phyloP scores from a whole-genome alignment of 192 early-diverging fungal genomes.

The Umbelopsis sp. region DNA sequence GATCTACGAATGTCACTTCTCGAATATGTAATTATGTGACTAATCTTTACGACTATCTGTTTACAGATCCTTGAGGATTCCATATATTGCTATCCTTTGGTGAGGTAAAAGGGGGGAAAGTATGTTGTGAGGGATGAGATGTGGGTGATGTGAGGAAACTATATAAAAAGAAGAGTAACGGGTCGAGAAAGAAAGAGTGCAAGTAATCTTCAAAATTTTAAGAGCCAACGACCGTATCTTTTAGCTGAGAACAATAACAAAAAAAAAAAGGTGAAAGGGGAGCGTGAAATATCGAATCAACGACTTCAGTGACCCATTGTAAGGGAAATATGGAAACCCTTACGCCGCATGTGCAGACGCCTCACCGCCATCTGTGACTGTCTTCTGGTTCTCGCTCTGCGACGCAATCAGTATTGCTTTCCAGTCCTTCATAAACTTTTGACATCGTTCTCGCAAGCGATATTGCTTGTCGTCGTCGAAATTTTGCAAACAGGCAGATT shows the following conservation, averaged over 20 bases:
- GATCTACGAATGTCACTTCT: too few relatives aligned
- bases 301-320: background rate
- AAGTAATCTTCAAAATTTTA: too few relatives aligned
- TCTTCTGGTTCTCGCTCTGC: conserved; percentile 1
- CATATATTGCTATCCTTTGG: background rate
- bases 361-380: background rate
- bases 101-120: background rate
- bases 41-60: too few relatives aligned
- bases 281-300: too few relatives aligned
- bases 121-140: conserved; percentile 11
- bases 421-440: conserved; percentile 39
- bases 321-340: background rate
- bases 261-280: too few relatives aligned
- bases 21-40: too few relatives aligned
- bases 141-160: background rate
- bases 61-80: too few relatives aligned
- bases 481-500: conserved; percentile 33
- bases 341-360: conserved; percentile 3
- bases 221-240: too few relatives aligned
- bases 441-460: conserved; percentile 32
- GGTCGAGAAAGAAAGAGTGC: background rate
- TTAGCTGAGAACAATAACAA: too few relatives aligned
- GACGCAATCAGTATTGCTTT: conserved; percentile 28
- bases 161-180: background rate
- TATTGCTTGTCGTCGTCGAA: conserved; percentile 34